Percentiles rank a stretch among this genome's conserved stretches.
Evolutionary conservation across 805 yeast species (phyloP).

Genomic region (Babjeviella inositovora): DNA sequence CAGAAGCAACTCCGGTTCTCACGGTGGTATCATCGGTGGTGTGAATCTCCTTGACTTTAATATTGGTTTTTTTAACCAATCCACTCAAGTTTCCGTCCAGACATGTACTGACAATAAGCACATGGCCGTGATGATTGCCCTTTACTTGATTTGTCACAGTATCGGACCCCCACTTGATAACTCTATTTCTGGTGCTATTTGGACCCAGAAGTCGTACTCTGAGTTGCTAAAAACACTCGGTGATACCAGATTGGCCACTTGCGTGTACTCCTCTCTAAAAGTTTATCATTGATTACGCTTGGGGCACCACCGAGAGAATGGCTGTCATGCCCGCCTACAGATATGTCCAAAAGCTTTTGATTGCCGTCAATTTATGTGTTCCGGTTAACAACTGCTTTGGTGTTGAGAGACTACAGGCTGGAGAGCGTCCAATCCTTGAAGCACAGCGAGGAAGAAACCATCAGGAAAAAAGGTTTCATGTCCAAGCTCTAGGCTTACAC

Average conservation of each 20-base stretch:
- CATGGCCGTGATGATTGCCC: slow-evolving; percentile 45
- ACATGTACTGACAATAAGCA: slow-evolving; percentile 43
- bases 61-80: slow-evolving; percentile 56
- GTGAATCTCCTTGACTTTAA: slow-evolving; percentile 54
- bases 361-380: slow-evolving; percentile 34
- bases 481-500: too few species aligned
- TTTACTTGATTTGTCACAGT: slow-evolving; percentile 39
- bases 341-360: slow-evolving; percentile 39
- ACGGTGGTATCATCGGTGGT: slow-evolving; percentile 48
- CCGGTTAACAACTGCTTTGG: slow-evolving; percentile 26
- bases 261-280: slow-evolving; percentile 34
- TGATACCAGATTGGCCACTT: slow-evolving; percentile 10
- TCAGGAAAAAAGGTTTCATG: too few species aligned
- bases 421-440: slow-evolving; percentile 14
- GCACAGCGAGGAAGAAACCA: slow-evolving; percentile 3
- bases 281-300: slow-evolving; percentile 26
- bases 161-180: slow-evolving; percentile 52
- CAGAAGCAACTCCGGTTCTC: slow-evolving; percentile 30
- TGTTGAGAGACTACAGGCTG: slow-evolving; percentile 36
- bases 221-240: slow-evolving; percentile 17
- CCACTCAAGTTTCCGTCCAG: slow-evolving; percentile 44
- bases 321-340: slow-evolving; percentile 43
- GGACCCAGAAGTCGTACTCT: slow-evolving; percentile 43
- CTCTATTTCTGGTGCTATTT: slow-evolving; percentile 53
- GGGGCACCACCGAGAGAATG: slow-evolving; percentile 49